phyloP scores from a whole-genome alignment of 2,329 filamentous ascomycete genomes.

The Colletotrichum sp. region DNA sequence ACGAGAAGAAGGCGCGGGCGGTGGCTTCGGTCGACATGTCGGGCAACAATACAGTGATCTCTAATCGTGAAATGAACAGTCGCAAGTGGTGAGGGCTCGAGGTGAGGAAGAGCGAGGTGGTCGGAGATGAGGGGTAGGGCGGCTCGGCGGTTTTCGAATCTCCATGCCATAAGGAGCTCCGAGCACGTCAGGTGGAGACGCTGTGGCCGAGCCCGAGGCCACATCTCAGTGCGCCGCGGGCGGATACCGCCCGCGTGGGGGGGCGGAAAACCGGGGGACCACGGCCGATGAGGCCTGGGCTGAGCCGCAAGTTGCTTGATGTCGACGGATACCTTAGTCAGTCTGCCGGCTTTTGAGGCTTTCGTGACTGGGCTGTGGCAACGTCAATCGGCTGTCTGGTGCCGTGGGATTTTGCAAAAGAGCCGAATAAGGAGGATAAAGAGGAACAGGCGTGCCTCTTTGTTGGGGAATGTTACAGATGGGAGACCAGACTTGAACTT shows the following conservation, averaged over 20 bases:
- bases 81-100: background rate
- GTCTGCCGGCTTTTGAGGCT: background rate
- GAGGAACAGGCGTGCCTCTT: too few relatives aligned
- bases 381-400: background rate
- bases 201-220: background rate
- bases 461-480: background rate
- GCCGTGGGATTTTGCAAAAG: background rate
- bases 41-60: background rate
- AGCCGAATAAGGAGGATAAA: background rate
- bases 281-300: background rate
- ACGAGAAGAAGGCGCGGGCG: slow-evolving; percentile 80
- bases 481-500: background rate
- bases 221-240: background rate
- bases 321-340: background rate
- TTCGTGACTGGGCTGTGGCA: background rate
- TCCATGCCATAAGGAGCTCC: slow-evolving; percentile 1
- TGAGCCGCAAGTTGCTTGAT: background rate
- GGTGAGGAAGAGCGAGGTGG: background rate
- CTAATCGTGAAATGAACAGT: background rate
- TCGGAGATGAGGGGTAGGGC: slow-evolving; percentile 11
- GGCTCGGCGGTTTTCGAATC: slow-evolving; percentile 11
- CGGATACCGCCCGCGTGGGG: background rate
- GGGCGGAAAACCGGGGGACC: background rate
- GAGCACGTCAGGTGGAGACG: slow-evolving; percentile 13
- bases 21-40: slow-evolving; percentile 72